Base-by-base conservation (phyloP, 805 yeast species). In the Maudiozyma pseudohumilis region DNA sequence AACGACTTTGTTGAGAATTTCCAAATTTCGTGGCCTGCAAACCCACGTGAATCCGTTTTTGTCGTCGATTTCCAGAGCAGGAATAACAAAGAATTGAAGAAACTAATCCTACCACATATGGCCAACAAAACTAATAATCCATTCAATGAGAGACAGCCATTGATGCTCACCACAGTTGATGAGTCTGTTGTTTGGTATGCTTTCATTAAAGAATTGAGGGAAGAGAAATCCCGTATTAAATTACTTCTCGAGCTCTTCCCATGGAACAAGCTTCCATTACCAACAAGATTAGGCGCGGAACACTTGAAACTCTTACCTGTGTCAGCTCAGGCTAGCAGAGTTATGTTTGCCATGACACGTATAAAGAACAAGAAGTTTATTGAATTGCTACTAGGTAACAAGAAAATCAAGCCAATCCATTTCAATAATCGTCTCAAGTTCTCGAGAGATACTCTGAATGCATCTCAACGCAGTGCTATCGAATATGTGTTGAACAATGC, bases 301-400 rank as follows among this genome's bases (percentile, higher is more conserved):
- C 43, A 50, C 12, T 49, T 64, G 25, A 61, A 64, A 24, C 50
- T 80, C 10, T 49, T 80, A 34, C 85, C 86, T 1, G 75, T 77
- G 16, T 73, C 80, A 7, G 72, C 74, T 5, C 80, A 80, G 3
- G 72, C 76, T 5, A 69, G 74, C 30, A 63, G 87, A 55, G 76
- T 77, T 5, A 63, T 80, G 52, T 69, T 72, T 46, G 80, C 86
- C 0, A 80, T 80, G 84, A 65, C 74, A 2, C 65, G 73, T 33
- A 64, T 79, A 25, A 66, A 66, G 32, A 75, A 75, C 51, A 56
- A 59, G 6, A 69, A 63, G 35, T 75, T 76, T 46, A 64, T 67
- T 36, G 68, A 67, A 37, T 65, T 75, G 69, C 54, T 76, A 15
- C 49, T 75, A 34, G 82, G 81, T 4, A 67, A 73, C 39, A 65